Evolutionary conservation across 2,329 filamentous ascomycete species (phyloP), one percentile per base, ranked within the genome.

Genomic region (Fusarium armeniacum): DNA sequence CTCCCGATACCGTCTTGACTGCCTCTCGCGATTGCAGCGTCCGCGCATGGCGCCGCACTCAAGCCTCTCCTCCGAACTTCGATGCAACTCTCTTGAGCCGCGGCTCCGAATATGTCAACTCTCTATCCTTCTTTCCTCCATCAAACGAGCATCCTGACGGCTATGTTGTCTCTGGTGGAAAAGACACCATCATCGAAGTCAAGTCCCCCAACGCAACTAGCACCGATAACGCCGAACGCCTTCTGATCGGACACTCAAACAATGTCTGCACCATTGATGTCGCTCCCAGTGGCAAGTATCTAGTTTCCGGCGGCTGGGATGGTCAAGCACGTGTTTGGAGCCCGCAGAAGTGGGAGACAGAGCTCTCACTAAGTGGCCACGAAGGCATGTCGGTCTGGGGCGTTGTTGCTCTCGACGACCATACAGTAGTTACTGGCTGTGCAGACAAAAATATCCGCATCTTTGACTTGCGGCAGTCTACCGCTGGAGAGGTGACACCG

Each of bases 221-320:
- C 2, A 86, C 90, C 33, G 91, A 94, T 70, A 91, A 95, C 80
- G 93, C 95, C 11, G 93, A 97, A 72, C 91, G 93, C 24, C 85
- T 98, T 67, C 86, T 99, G 12, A 83, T 97, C 52, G 95, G 96
- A 15, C 96, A 99, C 78, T 86, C 88, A 22, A 88, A 92, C 78
- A 98, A 98, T 75, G 90, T 99, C 46, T 98, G 95, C 78, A 87
- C 94, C 11, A 82, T 99, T 45, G 93, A 97, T 75, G 90, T 93
- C 18, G 91, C 90, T 52, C 87, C 91, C 1, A 87, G 90, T 62
- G 91, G 90, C 3, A 87, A 83, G 46, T 93, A 89, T 78, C 85
- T 98, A 41, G 90, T 98, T 47, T 98, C 95, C 70, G 96, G 95
- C 33, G 93, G 94, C 74, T 99, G 96, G 96, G 96, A 99, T 79